Evolutionary conservation across 129 eudicot genomes (phyloP).

Genomic region (Flaveria bidentis): DNA sequence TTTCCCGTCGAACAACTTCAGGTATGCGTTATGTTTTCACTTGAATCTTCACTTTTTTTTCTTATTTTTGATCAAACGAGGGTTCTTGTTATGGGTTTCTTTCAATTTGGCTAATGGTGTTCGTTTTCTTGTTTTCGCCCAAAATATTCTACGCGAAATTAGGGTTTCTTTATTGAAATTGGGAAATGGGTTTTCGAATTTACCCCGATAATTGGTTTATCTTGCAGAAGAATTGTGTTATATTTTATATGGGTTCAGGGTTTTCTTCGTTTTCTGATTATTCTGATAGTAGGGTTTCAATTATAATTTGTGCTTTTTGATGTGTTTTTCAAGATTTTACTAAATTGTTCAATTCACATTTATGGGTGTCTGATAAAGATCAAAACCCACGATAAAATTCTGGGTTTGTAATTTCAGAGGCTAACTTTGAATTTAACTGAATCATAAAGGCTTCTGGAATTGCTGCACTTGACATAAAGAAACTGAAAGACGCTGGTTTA

Average conservation of each 20-base stretch:
- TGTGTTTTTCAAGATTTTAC: constrained; percentile 16
- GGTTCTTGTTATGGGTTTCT: constrained; percentile 24
- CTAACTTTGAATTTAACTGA: constrained; percentile 16
- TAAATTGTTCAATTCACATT: background rate
- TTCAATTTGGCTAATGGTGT: background rate
- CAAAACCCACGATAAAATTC: background rate
- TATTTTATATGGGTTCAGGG: background rate
- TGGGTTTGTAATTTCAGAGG: constrained; percentile 3
- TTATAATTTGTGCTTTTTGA: constrained; percentile 10
- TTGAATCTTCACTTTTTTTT: background rate
- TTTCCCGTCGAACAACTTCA: constrained; percentile 89
- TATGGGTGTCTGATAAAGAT: constrained; percentile 1
- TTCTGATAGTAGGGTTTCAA: constrained; percentile 16
- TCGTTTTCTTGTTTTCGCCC: background rate
- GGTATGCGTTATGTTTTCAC: constrained; percentile 36
- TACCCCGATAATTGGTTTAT: background rate
- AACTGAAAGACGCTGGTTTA: constrained; percentile 95
- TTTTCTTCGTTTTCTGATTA: background rate
- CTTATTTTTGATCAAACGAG: background rate
- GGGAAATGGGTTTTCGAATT: constrained; percentile 23
- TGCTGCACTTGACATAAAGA: constrained; percentile 83
- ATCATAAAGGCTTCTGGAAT: constrained; percentile 74
- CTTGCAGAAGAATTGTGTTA: background rate
- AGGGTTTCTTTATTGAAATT: constrained; percentile 25
- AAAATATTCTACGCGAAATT: background rate